Conservation (phyloP, 257 asterid species). For the Nicotiana paniculata region DNA sequence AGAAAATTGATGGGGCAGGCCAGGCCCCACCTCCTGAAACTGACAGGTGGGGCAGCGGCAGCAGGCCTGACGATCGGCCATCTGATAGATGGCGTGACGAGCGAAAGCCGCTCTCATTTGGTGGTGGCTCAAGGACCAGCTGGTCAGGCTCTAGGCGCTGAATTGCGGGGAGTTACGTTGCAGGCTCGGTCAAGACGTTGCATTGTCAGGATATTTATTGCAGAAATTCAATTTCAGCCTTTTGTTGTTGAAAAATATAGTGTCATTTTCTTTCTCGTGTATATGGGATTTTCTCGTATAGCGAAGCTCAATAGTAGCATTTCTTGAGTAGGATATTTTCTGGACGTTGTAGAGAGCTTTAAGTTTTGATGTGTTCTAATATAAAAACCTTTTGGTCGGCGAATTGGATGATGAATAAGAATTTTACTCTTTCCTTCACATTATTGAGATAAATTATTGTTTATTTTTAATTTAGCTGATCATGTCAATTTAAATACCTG, state of each 20-base stretch:
- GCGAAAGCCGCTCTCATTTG: constrained; percentile 27
- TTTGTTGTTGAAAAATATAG: background rate
- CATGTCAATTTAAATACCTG: background rate
- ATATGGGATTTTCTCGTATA: background rate
- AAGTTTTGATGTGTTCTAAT: background rate
- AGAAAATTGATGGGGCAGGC: constrained; percentile 20
- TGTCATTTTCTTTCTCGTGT: background rate
- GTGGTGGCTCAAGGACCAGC: constrained; percentile 31
- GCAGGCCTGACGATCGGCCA: constrained; percentile 27
- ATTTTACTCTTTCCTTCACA: background rate
- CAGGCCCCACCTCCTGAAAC: constrained; percentile 41
- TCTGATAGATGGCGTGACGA: constrained; percentile 40
- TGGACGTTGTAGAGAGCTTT: background rate
- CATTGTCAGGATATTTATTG: background rate
- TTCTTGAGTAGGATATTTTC: background rate
- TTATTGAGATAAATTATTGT: background rate
- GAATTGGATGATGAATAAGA: background rate
- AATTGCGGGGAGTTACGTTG: background rate
- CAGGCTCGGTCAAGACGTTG: background rate
- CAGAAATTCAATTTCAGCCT: background rate
- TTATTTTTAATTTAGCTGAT: background rate
- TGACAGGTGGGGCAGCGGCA: constrained; percentile 42
- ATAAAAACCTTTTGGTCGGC: background rate
- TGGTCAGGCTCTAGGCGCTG: constrained; percentile 36
- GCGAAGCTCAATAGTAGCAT: background rate